Base-by-base conservation (phyloP, 495 filamentous ascomycete genomes). In the Daldinia loculata region DNA sequence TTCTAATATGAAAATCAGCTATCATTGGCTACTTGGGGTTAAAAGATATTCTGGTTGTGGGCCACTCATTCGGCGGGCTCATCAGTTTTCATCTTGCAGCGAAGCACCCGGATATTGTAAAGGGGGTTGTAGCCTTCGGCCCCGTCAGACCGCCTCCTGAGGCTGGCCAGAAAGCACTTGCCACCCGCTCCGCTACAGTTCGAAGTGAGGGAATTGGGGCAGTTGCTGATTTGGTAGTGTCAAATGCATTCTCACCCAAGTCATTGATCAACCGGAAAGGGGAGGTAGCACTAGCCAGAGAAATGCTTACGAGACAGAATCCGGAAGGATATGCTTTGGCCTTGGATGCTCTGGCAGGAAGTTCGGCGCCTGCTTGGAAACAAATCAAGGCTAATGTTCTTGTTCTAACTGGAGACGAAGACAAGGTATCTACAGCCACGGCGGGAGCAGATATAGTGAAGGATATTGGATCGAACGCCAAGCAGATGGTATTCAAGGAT, bases 281-380 rank as follows among this genome's bases (percentile, higher is more conserved):
- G 34, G 61, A 63, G 26, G 50, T 63, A 26, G 26, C 48, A 1
- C 34, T 63, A 1, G 61, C 61, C 7, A 55, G 61, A 30, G 61
- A 63, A 11, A 63, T 63, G 61, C 61, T 63, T 4, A 63, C 61
- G 19, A 63, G 61, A 19, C 61, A 63, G 29, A 24, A 63, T 14
- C 50, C 61, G 6, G 50, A 32, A 15, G 61, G 61, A 6, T 63
- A 63, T 34, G 61, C 61, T 11, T 38, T 55, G 2, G 61, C 61
- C 14, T 32, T 48, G 8, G 43, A 48, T 48, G 43, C 43, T 12
- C 17, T 48, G 43, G 43, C 43, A 24, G 19, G 9, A 14, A 48
- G 43, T 11, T 48, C 19, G 9, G 43, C 3, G 3, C 43, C 43
- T 48, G 43, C 19, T 4, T 48, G 43, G 43, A 24, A 24, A 5